Percentiles rank a stretch among this genome's conserved stretches.
Conservation (phyloP, 2,329 filamentous ascomycete genomes). For the Keithomyces neogunnii region DNA sequence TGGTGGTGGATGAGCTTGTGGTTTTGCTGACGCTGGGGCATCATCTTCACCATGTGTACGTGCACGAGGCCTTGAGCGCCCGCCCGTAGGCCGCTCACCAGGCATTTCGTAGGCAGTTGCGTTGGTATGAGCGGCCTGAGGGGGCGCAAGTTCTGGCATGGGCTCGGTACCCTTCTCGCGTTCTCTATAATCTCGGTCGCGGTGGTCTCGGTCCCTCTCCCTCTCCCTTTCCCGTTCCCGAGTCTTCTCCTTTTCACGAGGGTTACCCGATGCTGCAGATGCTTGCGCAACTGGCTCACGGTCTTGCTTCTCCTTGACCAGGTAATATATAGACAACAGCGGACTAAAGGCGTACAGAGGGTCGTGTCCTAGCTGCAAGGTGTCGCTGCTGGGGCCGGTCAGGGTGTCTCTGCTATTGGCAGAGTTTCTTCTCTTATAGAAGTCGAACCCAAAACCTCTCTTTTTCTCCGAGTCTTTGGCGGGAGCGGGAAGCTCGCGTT, state of each 20-base stretch:
- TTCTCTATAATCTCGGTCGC: constrained; percentile 19
- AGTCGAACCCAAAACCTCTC: constrained; percentile 83
- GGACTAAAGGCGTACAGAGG: constrained; percentile 91
- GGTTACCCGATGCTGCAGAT: constrained; percentile 35
- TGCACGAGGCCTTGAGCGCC: constrained; percentile 73
- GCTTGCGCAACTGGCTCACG: constrained; percentile 51
- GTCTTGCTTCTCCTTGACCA: constrained; percentile 91
- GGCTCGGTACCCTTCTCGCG: constrained; percentile 30
- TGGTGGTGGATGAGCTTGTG: constrained; percentile 15
- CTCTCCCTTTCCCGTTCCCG: constrained; percentile 8
- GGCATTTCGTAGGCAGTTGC: constrained; percentile 76
- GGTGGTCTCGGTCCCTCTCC: constrained; percentile 16
- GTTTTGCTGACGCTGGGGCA: constrained; percentile 49
- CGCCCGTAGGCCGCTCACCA: constrained; percentile 78
- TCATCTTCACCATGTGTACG: constrained; percentile 95
- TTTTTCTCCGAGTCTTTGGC: constrained; percentile 68
- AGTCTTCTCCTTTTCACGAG: constrained; percentile 21
- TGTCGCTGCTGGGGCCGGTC: constrained; percentile 74
- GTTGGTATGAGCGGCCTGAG: constrained; percentile 85
- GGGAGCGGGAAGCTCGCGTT: constrained; percentile 50
- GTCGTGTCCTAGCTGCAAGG: constrained; percentile 72
- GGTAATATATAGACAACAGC: constrained; percentile 86
- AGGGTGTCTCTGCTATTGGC: constrained; percentile 83
- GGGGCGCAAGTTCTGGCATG: constrained; percentile 69
- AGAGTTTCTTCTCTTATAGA: constrained; percentile 92